Evolutionary conservation across 345 rosid species (phyloP).

Genomic region (Camelina sativa): DNA sequence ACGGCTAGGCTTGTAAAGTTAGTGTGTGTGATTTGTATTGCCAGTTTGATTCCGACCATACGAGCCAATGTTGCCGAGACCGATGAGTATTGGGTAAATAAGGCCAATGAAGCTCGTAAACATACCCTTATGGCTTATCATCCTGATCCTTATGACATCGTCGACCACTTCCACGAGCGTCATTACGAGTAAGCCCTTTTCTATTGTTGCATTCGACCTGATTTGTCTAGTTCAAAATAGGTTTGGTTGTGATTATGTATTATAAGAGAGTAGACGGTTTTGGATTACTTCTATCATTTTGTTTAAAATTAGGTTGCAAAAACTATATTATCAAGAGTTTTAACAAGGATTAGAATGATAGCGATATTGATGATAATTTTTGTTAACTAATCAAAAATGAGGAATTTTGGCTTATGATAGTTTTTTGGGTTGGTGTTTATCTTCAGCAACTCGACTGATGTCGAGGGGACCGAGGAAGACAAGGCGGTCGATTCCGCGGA

Average conservation of each 20-base stretch:
- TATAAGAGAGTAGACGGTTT: background rate
- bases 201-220: background rate
- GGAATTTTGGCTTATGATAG: conserved; percentile 10
- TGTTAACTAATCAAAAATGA: background rate
- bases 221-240: background rate
- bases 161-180: conserved; percentile 49
- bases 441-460: conserved; percentile 43
- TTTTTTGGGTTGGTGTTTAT: conserved; percentile 20
- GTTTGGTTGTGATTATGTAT: background rate
- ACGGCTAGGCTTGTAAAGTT: conserved; percentile 39
- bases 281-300: background rate
- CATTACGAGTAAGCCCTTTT: conserved; percentile 39
- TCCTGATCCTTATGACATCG: conserved; percentile 55
- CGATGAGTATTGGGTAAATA: conserved; percentile 66
- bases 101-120: conserved; percentile 47
- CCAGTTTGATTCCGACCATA: conserved; percentile 40
- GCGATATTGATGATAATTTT: background rate
- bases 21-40: conserved; percentile 45
- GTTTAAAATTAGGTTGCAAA: background rate
- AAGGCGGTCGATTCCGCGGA: conserved; percentile 5
- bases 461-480: conserved; percentile 20
- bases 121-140: conserved; percentile 45
- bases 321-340: background rate
- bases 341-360: background rate
- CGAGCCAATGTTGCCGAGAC: conserved; percentile 48